Evolutionary conservation across 192 early-diverging fungal species (phyloP).

Genomic region (Backusella morwellensis): DNA sequence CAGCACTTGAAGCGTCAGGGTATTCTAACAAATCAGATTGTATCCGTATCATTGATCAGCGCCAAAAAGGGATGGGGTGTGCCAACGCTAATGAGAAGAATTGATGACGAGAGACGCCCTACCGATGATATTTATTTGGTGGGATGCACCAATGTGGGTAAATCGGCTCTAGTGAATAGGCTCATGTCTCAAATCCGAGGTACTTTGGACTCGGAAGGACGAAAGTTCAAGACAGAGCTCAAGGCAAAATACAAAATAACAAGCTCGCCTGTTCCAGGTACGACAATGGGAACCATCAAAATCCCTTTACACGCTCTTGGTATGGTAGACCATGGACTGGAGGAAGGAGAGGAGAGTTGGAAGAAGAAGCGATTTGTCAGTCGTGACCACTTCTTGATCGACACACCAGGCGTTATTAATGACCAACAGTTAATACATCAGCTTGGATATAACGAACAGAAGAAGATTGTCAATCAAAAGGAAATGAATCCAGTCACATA

Average conservation of each 20-base stretch:
- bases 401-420: conserved; percentile 67
- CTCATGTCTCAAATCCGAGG: conserved; percentile 54
- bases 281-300: conserved; percentile 63
- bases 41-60: conserved; percentile 52
- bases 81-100: conserved; percentile 43
- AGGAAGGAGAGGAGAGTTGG: conserved; percentile 32
- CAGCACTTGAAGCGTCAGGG: conserved; percentile 42
- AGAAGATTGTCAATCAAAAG: conserved; percentile 40
- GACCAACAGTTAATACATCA: conserved; percentile 47
- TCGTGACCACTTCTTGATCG: conserved; percentile 41
- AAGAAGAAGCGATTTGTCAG: conserved; percentile 13
- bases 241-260: conserved; percentile 49
- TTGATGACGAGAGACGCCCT: conserved; percentile 36
- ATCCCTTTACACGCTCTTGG: conserved; percentile 57
- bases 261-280: conserved; percentile 65
- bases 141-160: conserved; percentile 75
- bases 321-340: conserved; percentile 35
- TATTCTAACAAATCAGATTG: conserved; percentile 28
- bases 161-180: conserved; percentile 70
- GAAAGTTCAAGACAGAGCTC: not conserved
- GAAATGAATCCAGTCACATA: conserved; percentile 55
- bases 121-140: conserved; percentile 66
- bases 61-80: conserved; percentile 59
- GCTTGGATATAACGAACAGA: conserved; percentile 50
- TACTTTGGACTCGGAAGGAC: conserved; percentile 19